Evolutionary conservation across 1,139 yeast species (phyloP).

Genomic region (Kluyveromyces sp.): DNA sequence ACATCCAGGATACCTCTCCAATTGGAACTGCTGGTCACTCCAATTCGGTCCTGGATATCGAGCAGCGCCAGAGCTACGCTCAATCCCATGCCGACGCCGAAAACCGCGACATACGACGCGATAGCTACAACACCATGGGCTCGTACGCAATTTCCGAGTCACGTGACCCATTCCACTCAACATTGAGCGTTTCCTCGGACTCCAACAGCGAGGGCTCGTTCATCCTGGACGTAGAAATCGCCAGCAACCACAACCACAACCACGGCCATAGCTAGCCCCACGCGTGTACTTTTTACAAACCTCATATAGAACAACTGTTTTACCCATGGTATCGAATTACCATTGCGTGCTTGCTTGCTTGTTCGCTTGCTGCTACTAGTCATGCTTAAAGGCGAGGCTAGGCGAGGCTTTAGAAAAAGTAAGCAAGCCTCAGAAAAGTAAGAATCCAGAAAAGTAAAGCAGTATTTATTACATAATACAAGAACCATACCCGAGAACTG

Average conservation of each 20-base stretch:
- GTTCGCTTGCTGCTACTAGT: no score
- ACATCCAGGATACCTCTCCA: not conserved
- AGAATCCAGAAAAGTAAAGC: no score
- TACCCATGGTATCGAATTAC: no score
- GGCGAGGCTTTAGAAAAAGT: no score
- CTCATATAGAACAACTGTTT: no score
- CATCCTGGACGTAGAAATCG: slow-evolving; percentile 21
- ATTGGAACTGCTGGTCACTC: not conserved
- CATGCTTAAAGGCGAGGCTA: no score
- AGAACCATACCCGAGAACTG: no score
- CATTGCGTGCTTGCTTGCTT: no score
- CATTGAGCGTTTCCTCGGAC: slow-evolving; percentile 6
- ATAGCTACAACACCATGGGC: not conserved
- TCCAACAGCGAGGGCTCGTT: slow-evolving; percentile 23
- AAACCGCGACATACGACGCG: not conserved
- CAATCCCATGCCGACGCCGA: not conserved
- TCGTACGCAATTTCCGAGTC: not conserved
- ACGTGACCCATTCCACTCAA: slow-evolving; percentile 10
- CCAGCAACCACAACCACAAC: slow-evolving; percentile 4
- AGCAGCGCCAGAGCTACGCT: not conserved
- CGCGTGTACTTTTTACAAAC: no score
- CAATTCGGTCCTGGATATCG: not conserved
- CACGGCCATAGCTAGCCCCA: not conserved
- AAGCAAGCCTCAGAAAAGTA: no score
- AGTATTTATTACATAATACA: no score